Evolutionary conservation across 2,329 filamentous ascomycete species (phyloP).

Genomic region (Fusarium sp.): DNA sequence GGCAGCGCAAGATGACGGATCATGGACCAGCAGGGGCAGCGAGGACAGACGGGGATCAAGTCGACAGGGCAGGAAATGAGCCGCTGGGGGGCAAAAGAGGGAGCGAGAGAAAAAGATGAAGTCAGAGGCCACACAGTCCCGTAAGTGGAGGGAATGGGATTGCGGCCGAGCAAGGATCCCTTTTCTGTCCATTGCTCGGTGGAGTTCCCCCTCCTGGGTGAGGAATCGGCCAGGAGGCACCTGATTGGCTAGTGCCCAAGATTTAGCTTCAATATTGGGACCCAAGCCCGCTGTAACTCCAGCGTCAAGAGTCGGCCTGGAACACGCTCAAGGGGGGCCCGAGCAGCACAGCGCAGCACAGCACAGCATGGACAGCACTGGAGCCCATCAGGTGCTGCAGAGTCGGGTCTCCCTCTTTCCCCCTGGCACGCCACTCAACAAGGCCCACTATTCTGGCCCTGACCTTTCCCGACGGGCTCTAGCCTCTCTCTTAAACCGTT

Average conservation of each 20-base stretch:
- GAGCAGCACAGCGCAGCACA: neutral
- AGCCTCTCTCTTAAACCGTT: slow-evolving; percentile 2
- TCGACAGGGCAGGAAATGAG: slow-evolving; percentile 31
- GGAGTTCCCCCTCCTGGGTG: neutral
- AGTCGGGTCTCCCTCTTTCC: neutral
- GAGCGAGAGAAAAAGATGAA: slow-evolving; percentile 18
- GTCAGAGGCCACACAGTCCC: slow-evolving; percentile 13
- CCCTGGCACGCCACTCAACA: neutral
- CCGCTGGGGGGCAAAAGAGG: slow-evolving; percentile 12
- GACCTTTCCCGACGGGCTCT: neutral
- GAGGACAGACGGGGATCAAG: slow-evolving; percentile 1
- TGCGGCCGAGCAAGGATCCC: neutral
- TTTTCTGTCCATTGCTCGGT: neutral
- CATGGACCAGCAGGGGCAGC: neutral
- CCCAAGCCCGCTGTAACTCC: neutral
- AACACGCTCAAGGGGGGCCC: neutral
- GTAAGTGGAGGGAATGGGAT: neutral
- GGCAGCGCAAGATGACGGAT: neutral
- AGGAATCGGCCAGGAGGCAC: neutral
- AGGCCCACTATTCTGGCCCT: slow-evolving; percentile 1
- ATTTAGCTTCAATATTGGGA: neutral
- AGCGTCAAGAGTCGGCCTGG: neutral
- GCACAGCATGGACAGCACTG: neutral
- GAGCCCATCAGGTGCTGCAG: neutral
- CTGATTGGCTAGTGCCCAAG: neutral